Evolutionary conservation across 352 stramenopile species (phyloP).

Genomic region (Globisporangium abappressorium): DNA sequence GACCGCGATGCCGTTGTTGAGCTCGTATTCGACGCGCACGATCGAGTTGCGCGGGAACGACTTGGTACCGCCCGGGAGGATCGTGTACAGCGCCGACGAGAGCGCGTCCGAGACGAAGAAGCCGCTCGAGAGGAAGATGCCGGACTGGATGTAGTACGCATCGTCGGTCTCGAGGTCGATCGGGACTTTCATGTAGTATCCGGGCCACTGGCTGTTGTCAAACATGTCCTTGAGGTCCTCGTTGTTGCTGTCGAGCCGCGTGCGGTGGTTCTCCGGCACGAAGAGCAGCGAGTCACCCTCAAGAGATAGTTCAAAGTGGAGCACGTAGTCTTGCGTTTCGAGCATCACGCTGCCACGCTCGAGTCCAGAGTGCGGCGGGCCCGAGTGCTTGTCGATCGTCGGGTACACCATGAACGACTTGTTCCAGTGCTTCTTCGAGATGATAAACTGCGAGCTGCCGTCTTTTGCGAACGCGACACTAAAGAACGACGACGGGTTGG

Average conservation of each 20-base stretch:
- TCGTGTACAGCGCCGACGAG: conserved; percentile 33
- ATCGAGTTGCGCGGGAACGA: conserved; percentile 70
- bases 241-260: conserved; percentile 28
- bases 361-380: conserved; percentile 31
- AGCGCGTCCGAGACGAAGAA: conserved; percentile 72
- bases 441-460: conserved; percentile 37
- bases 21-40: conserved; percentile 73
- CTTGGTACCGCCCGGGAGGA: conserved; percentile 21
- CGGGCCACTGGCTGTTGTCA: conserved; percentile 64
- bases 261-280: conserved; percentile 58
- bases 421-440: conserved; percentile 60
- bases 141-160: conserved; percentile 43
- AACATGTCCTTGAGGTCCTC: conserved; percentile 57
- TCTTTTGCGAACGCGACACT: conserved; percentile 32
- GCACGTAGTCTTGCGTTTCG: conserved; percentile 57
- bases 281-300: conserved; percentile 39
- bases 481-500: conserved; percentile 32
- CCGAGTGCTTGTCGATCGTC: conserved; percentile 56
- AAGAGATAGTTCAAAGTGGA: conserved; percentile 60
- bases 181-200: conserved; percentile 44
- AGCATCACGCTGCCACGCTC: conserved; percentile 58
- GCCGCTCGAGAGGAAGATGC: conserved; percentile 59
- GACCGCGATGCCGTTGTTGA: conserved; percentile 44
- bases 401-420: conserved; percentile 69
- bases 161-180: conserved; percentile 66